Evolutionary conservation across 1,284 basidiomycete species (phyloP).

Genomic region (Cryptococcus wingfieldii): DNA sequence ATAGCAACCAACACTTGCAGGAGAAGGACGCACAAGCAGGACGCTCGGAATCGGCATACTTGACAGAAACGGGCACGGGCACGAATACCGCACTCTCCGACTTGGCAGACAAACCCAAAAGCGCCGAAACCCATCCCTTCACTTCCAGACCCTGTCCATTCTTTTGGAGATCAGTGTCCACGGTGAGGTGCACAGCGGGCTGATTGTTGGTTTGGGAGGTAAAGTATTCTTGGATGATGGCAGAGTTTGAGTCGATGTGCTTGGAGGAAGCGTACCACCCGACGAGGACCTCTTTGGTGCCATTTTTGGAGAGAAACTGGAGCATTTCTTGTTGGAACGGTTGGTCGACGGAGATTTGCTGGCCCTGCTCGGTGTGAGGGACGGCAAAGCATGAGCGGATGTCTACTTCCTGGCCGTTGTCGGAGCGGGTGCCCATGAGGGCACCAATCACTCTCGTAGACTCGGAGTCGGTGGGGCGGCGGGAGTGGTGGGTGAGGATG

Average conservation of each 20-base stretch:
- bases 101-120: conserved; percentile 70
- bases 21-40: conserved; percentile 65
- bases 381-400: conserved; percentile 82
- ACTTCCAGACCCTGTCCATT: conserved; percentile 71
- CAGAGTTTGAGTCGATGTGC: conserved; percentile 90
- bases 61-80: conserved; percentile 76
- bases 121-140: conserved; percentile 72
- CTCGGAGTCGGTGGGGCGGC: conserved; percentile 63
- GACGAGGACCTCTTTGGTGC: conserved; percentile 48
- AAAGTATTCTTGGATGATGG: conserved; percentile 98
- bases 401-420: conserved; percentile 61
- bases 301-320: conserved; percentile 60
- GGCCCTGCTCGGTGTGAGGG: conserved; percentile 83
- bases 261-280: conserved; percentile 61
- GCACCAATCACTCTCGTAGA: conserved; percentile 82
- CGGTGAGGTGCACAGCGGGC: conserved; percentile 86
- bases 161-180: conserved; percentile 70
- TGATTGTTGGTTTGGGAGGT: conserved; percentile 83
- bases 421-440: conserved; percentile 78
- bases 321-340: conserved; percentile 93
- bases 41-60: conserved; percentile 74
- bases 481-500: conserved; percentile 95
- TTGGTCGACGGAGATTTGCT: conserved; percentile 91
- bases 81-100: conserved; percentile 89
- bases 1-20: neutral